Conservation (phyloP, 345 rosid genomes). For the Eucalyptus albens region DNA sequence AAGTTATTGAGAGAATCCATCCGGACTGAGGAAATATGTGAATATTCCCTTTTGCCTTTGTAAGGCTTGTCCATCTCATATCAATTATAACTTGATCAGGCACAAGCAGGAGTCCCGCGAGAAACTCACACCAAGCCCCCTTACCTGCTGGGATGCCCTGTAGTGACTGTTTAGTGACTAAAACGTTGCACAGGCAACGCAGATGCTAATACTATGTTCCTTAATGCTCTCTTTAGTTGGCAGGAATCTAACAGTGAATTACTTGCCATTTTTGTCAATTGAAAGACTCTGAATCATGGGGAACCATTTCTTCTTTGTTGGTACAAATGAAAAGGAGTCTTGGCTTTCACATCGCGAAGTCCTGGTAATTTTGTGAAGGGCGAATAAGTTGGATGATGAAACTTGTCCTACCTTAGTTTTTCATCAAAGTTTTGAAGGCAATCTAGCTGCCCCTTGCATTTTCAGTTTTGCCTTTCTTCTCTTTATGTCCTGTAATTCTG, state of each 20-base stretch:
- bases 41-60: background rate
- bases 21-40: slow-evolving; percentile 24
- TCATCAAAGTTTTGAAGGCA: background rate
- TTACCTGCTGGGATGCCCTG: background rate
- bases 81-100: background rate
- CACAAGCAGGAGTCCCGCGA: background rate
- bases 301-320: background rate
- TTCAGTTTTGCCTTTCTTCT: background rate
- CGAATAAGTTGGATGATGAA: background rate
- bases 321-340: background rate
- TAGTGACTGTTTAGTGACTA: background rate
- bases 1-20: slow-evolving; percentile 52
- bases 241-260: background rate
- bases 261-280: background rate
- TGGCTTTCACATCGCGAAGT: background rate
- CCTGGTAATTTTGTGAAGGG: background rate
- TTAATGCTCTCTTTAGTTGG: background rate
- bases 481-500: background rate
- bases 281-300: background rate
- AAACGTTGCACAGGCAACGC: background rate
- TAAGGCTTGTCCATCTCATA: background rate
- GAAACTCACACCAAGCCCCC: background rate
- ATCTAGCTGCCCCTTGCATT: background rate
- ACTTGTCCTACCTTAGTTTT: background rate
- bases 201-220: background rate